Evolutionary conservation across 2,329 filamentous ascomycete genomes (phyloP).

Genomic region (Ophiocordyceps camponoti-leonardi): DNA sequence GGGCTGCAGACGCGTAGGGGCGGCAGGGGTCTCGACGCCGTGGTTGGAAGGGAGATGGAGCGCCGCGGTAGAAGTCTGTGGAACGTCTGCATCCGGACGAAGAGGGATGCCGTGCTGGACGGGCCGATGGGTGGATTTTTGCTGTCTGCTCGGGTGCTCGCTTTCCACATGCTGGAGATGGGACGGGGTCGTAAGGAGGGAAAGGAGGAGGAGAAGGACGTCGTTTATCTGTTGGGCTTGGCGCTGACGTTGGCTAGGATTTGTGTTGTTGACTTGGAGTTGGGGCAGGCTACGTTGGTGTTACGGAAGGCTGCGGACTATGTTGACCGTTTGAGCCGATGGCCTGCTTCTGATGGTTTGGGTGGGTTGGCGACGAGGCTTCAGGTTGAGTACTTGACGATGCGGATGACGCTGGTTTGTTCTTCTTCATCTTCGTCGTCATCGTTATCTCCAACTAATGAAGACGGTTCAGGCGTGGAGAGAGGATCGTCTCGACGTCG

Average conservation of each 20-base stretch:
- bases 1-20: conserved; percentile 2
- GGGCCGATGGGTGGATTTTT: conserved; percentile 13
- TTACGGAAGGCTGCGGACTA: conserved; percentile 49
- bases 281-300: conserved; percentile 39
- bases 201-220: conserved; percentile 14
- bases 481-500: conserved; percentile 54
- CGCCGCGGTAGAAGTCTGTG: conserved; percentile 40
- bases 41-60: conserved; percentile 29
- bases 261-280: conserved; percentile 30
- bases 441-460: conserved; percentile 4
- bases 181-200: conserved; percentile 17
- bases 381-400: conserved; percentile 44
- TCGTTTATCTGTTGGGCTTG: conserved; percentile 44
- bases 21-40: neutral
- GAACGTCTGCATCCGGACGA: conserved; percentile 45
- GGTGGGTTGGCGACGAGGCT: conserved; percentile 14
- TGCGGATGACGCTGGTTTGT: conserved; percentile 49
- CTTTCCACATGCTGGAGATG: conserved; percentile 50
- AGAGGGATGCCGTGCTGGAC: conserved; percentile 5
- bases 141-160: conserved; percentile 30
- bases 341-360: neutral
- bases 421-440: no score
- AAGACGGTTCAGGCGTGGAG: conserved; percentile 45
- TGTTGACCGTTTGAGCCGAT: conserved; percentile 9
- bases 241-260: conserved; percentile 47